Evolutionary conservation across 495 filamentous ascomycete genomes (phyloP).

Genomic region (Apiosordaria backusii): DNA sequence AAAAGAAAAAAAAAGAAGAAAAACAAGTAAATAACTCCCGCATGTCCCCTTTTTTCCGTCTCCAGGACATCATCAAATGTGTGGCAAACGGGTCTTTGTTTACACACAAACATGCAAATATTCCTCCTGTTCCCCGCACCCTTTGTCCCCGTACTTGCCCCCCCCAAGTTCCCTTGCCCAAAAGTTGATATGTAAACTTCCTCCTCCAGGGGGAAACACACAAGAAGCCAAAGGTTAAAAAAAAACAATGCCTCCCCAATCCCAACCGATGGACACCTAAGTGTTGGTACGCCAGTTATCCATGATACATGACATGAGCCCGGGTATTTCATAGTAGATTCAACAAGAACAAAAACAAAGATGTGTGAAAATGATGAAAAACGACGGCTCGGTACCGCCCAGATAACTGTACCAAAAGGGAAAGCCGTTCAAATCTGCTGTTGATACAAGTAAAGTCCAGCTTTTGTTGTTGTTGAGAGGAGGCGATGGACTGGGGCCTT

Average conservation of each 20-base stretch:
- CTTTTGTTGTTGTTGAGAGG: background rate
- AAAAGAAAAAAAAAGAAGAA: slow-evolving; percentile 6
- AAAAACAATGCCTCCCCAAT: background rate
- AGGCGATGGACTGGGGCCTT: background rate
- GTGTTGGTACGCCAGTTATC: slow-evolving; percentile 8
- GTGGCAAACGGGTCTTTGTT: background rate
- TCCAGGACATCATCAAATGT: background rate
- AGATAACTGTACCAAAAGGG: background rate
- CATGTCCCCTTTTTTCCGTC: background rate
- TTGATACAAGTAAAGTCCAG: slow-evolving; percentile 17
- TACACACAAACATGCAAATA: slow-evolving; percentile 6
- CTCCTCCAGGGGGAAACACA: background rate
- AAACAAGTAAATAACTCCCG: slow-evolving; percentile 1
- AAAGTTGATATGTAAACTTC: background rate
- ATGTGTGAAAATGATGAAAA: background rate
- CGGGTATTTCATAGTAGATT: slow-evolving; percentile 12
- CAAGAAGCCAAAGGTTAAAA: background rate
- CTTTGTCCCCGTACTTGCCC: background rate
- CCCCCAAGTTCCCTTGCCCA: background rate
- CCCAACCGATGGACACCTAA: background rate
- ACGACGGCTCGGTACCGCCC: background rate
- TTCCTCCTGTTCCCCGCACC: background rate
- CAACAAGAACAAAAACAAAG: slow-evolving; percentile 6
- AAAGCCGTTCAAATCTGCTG: slow-evolving; percentile 4
- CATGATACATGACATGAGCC: slow-evolving; percentile 11